Percentiles rank a stretch among this genome's conserved stretches.
phyloP scores from a whole-genome alignment of 352 stramenopile species.

The Phytopythium mirpurense region DNA sequence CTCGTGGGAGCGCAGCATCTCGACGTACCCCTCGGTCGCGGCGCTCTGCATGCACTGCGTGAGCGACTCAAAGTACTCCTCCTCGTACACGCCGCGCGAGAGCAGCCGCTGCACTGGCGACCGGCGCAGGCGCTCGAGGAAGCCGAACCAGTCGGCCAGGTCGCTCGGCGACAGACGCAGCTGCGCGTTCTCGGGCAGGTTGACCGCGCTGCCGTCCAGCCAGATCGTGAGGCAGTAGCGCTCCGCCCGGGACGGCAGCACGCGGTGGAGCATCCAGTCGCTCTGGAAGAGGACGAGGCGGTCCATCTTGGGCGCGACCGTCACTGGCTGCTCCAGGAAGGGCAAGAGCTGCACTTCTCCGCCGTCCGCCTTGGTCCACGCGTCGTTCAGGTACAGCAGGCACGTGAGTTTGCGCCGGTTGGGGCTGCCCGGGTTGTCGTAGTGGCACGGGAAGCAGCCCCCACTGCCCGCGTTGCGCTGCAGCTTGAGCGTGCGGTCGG shows the following conservation, averaged over 20 bases:
- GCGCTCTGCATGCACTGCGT: conserved; percentile 64
- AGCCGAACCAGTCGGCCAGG: conserved; percentile 57
- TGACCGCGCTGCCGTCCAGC: conserved; percentile 48
- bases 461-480: conserved; percentile 70
- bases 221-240: conserved; percentile 68
- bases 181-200: conserved; percentile 48
- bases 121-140: conserved; percentile 49
- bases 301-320: conserved; percentile 65
- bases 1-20: conserved; percentile 63
- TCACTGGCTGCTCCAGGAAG: conserved; percentile 55
- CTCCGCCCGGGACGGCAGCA: conserved; percentile 43
- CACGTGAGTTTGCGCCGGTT: conserved; percentile 80
- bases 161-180: conserved; percentile 59
- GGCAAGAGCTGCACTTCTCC: conserved; percentile 75
- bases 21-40: conserved; percentile 38
- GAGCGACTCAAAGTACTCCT: conserved; percentile 69
- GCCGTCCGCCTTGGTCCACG: conserved; percentile 56
- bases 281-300: conserved; percentile 66
- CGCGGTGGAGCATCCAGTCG: conserved; percentile 69
- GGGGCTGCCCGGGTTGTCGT: conserved; percentile 74
- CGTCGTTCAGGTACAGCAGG: conserved; percentile 75
- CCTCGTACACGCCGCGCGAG: conserved; percentile 67
- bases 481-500: conserved; percentile 63
- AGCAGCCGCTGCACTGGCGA: conserved; percentile 69
- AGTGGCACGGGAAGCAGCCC: conserved; percentile 79